Conservation (phyloP, 2,329 filamentous ascomycete genomes). For the Fusarium sp. region DNA sequence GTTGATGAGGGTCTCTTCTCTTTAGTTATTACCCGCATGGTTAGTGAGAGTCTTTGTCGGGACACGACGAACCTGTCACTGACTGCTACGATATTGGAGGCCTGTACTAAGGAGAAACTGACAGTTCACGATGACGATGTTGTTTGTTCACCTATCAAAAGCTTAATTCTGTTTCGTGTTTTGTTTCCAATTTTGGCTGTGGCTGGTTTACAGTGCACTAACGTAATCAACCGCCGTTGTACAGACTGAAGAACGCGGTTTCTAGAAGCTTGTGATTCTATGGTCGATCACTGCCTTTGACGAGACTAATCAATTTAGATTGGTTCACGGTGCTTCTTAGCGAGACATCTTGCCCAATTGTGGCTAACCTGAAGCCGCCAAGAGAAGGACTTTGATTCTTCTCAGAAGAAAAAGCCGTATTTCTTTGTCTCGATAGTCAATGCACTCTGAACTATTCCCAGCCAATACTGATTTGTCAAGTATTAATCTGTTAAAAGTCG, state of each 20-base stretch:
- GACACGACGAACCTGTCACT: slow-evolving; percentile 5
- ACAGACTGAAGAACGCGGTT: slow-evolving; percentile 1
- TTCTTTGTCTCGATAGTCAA: neutral
- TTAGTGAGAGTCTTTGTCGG: slow-evolving; percentile 14
- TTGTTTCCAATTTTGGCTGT: slow-evolving; percentile 9
- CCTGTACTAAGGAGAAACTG: slow-evolving; percentile 3
- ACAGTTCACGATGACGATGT: slow-evolving; percentile 2
- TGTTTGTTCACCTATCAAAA: slow-evolving; percentile 20
- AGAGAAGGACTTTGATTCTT: neutral
- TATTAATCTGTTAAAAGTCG: neutral
- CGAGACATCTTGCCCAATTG: neutral
- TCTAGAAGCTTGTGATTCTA: slow-evolving; percentile 30
- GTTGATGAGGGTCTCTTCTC: slow-evolving; percentile 4
- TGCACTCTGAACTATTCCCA: too few relatives aligned
- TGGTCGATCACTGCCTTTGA: slow-evolving; percentile 2
- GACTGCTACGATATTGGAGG: slow-evolving; percentile 8
- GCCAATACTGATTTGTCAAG: neutral
- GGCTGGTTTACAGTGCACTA: slow-evolving; percentile 9
- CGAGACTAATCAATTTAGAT: neutral
- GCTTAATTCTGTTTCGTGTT: neutral
- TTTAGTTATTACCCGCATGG: slow-evolving; percentile 21
- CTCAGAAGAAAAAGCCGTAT: neutral
- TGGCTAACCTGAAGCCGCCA: neutral
- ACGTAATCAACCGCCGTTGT: slow-evolving; percentile 17
- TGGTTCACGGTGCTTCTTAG: slow-evolving; percentile 3